Conservation (phyloP, 129 eudicot species). For the Helianthus annuus region HanXRQr2.0-SUNRISE NC_035437.2:3789346-3789845, state of each 20-base stretch:
- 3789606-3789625: background rate
- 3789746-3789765: constrained; percentile 16
- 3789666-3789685: background rate
- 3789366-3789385: background rate
- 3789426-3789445: background rate
- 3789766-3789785: constrained; percentile 23
- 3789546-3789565: background rate
- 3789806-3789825: too few relatives aligned
- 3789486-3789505: background rate
- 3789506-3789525: background rate
- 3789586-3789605: background rate
- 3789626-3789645: background rate
- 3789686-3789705: background rate
- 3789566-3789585: background rate
- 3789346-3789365: background rate
- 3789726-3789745: background rate
- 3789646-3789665: background rate
- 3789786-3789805: background rate
- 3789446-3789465: background rate
- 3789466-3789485: background rate
- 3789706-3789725: background rate
- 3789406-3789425: background rate
- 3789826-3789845: too few relatives aligned
- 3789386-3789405: background rate
- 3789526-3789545: background rate